Evolutionary conservation across 225 moss, liverwort and hornwort species (phyloP).

Genomic region (Ulota crispa): DNA sequence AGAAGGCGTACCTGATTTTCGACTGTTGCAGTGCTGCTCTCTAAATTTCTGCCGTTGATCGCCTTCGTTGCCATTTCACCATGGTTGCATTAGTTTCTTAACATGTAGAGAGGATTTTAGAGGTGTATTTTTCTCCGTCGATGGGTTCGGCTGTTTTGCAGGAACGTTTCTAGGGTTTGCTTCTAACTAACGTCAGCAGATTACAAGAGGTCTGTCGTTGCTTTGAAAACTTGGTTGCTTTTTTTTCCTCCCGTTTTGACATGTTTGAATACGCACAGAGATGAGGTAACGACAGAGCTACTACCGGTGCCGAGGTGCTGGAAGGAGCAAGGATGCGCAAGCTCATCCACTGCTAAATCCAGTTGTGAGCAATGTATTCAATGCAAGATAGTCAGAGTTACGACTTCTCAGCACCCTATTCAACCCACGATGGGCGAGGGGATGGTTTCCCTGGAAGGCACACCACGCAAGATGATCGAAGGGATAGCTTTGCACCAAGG

Average conservation of each 20-base stretch:
- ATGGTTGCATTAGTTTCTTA: background rate
- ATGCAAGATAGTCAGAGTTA: slow-evolving; percentile 42
- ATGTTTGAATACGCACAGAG: background rate
- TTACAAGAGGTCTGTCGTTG: background rate
- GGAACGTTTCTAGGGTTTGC: slow-evolving; percentile 9
- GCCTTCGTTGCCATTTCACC: background rate
- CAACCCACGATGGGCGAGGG: slow-evolving; percentile 19
- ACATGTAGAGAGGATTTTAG: background rate
- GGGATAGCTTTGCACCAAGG: slow-evolving; percentile 26
- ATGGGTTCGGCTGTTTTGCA: background rate
- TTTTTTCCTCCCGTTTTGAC: background rate
- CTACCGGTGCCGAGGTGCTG: background rate
- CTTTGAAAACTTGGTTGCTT: background rate
- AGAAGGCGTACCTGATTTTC: background rate
- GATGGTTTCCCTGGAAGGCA: slow-evolving; percentile 8
- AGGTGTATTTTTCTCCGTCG: slow-evolving; percentile 9
- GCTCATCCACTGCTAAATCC: background rate
- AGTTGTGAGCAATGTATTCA: slow-evolving; percentile 35
- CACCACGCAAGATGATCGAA: slow-evolving; percentile 21
- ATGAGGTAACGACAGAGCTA: slow-evolving; percentile 2
- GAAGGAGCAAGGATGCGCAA: slow-evolving; percentile 29
- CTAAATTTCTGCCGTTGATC: background rate
- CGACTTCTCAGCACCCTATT: slow-evolving; percentile 27
- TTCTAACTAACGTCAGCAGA: background rate
- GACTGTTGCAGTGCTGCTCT: background rate